phyloP scores from a whole-genome alignment of 75 land plant species.

The Pinus albicaulis region DNA sequence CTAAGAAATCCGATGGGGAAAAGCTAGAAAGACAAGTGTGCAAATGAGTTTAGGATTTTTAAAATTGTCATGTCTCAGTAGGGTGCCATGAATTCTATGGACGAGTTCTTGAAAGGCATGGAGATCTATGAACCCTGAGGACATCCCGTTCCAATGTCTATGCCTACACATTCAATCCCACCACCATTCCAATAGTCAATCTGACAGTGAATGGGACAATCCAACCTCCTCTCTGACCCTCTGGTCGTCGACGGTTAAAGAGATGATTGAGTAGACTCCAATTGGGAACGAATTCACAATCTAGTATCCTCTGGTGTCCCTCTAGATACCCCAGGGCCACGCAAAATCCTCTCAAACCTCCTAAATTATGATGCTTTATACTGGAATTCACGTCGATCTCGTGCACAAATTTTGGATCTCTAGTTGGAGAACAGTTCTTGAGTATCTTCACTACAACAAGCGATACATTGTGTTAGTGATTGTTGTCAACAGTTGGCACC shows the following conservation, averaged over 20 bases:
- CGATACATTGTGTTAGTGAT: conserved; percentile 15
- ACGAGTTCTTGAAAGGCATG: neutral
- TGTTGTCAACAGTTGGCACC: too few species aligned
- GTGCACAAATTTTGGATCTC: conserved; percentile 68
- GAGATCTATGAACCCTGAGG: neutral
- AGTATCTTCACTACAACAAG: conserved; percentile 80
- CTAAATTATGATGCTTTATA: conserved; percentile 75
- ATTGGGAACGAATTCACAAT: conserved; percentile 72
- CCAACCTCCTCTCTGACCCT: conserved; percentile 23
- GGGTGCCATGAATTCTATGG: neutral
- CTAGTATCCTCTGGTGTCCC: conserved; percentile 86
- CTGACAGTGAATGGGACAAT: conserved; percentile 71
- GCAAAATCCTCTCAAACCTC: conserved; percentile 71
- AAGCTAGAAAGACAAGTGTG: neutral
- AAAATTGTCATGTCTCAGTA: neutral
- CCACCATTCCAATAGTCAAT: conserved; percentile 73
- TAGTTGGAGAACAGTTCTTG: conserved; percentile 76
- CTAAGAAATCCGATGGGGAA: neutral
- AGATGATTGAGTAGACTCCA: conserved; percentile 82
- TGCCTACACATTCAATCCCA: conserved; percentile 32
- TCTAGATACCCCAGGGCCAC: conserved; percentile 45
- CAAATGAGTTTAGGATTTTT: neutral
- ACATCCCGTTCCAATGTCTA: conserved; percentile 16
- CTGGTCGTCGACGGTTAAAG: conserved; percentile 23
- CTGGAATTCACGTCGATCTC: conserved; percentile 85